phyloP scores from a whole-genome alignment of 495 filamentous ascomycete genomes.

The Aspergillus incahuasiensis region DNA sequence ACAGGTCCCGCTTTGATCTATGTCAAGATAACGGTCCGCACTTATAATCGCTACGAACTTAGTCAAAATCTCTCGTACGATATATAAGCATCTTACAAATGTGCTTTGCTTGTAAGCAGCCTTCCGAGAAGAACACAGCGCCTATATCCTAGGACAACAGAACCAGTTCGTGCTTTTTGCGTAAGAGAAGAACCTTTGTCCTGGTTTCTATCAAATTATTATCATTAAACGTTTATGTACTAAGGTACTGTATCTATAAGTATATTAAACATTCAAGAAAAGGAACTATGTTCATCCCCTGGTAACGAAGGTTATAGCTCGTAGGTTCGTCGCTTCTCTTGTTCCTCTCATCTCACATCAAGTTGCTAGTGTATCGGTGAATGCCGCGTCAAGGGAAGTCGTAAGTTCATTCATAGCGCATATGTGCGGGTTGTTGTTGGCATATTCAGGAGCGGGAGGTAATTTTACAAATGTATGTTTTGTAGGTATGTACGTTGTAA shows the following conservation, averaged over 20 bases:
- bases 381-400: conserved; percentile 1
- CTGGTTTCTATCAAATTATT: neutral
- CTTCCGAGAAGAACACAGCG: neutral
- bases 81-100: neutral
- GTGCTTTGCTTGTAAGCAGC: neutral
- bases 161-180: no score
- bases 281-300: neutral
- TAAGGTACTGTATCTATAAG: neutral
- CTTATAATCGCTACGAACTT: no score
- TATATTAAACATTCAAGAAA: neutral
- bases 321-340: neutral
- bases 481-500: neutral
- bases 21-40: no score
- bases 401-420: conserved; percentile 6
- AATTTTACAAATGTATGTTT: conserved; percentile 1
- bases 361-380: neutral
- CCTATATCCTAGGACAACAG: no score
- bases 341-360: neutral
- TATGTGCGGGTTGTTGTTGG: neutral
- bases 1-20: neutral
- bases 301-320: neutral
- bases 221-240: conserved; percentile 1
- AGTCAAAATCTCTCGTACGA: no score
- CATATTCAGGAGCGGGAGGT: neutral
- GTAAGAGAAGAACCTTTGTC: neutral